A percentile compares a stretch with the other conserved stretches of the same genome.
Conservation (phyloP, 192 early-diverging fungal genomes). For the Backusella psychrophila region DNA sequence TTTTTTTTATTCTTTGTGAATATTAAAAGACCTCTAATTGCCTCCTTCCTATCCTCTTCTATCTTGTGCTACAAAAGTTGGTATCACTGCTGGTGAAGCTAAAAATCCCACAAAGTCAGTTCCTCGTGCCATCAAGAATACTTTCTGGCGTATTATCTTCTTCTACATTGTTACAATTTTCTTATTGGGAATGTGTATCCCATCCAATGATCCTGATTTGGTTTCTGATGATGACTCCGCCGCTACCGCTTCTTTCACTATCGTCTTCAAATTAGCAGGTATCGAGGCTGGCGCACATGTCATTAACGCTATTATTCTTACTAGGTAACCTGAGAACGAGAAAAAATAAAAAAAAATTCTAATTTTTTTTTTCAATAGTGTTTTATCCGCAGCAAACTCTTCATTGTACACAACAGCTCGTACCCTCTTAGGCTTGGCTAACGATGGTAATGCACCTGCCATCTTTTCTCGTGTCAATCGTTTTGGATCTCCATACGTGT, state of each 20-base stretch:
- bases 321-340: constrained; percentile 14
- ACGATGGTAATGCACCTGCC: constrained; percentile 68
- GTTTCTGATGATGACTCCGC: constrained; percentile 41
- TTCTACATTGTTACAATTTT: constrained; percentile 84
- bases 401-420: constrained; percentile 79
- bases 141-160: constrained; percentile 83
- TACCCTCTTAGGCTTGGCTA: constrained; percentile 71
- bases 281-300: constrained; percentile 57
- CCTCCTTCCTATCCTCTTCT: background rate
- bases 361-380: constrained; percentile 14
- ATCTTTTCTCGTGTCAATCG: constrained; percentile 54
- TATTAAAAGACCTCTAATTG: background rate
- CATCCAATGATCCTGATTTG: constrained; percentile 55
- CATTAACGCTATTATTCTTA: constrained; percentile 68
- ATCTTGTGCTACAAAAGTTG: constrained; percentile 43
- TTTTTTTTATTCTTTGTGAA: background rate
- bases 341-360: constrained; percentile 6
- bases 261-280: constrained; percentile 59
- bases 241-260: constrained; percentile 63
- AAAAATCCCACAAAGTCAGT: constrained; percentile 80
- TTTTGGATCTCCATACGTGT: constrained; percentile 55
- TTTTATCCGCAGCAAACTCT: constrained; percentile 74
- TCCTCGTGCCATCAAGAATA: constrained; percentile 67
- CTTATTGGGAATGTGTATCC: constrained; percentile 78
- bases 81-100: constrained; percentile 88